phyloP scores from a whole-genome alignment of 2,329 filamentous ascomycete genomes.

The Phoma sp. region DNA sequence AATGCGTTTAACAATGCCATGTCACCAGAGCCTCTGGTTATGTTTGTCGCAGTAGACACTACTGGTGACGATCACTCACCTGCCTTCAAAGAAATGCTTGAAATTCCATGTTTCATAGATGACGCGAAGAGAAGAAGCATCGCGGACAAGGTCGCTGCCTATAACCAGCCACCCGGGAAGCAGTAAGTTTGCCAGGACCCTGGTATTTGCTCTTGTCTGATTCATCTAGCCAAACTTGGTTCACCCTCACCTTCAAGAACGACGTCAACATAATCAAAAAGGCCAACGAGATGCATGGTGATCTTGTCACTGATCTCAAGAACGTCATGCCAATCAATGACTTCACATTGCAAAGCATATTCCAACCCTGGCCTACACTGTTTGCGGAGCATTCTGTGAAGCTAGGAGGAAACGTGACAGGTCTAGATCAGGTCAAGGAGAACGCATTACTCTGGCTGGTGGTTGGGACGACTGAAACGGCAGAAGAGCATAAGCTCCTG shows the following conservation, averaged over 20 bases:
- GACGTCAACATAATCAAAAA: conserved; percentile 41
- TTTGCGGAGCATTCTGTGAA: conserved; percentile 7
- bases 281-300: conserved; percentile 47
- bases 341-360: conserved; percentile 12
- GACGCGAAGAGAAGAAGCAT: conserved; percentile 22
- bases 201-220: background rate
- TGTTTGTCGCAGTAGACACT: conserved; percentile 14
- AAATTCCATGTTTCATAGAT: conserved; percentile 14
- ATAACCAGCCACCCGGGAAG: conserved; percentile 9
- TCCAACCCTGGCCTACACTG: conserved; percentile 19
- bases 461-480: conserved; percentile 6
- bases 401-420: conserved; percentile 17
- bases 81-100: conserved; percentile 7
- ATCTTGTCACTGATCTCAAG: conserved; percentile 40
- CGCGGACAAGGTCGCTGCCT: conserved; percentile 12
- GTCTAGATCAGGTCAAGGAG: conserved; percentile 21
- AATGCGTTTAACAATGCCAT: conserved; percentile 11
- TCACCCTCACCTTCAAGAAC: conserved; percentile 34
- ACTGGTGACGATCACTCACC: conserved; percentile 9
- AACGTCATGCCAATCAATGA: conserved; percentile 4
- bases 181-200: conserved; percentile 3
- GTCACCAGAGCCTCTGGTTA: conserved; percentile 8
- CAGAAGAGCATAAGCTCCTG: conserved; percentile 25
- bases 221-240: conserved; percentile 19
- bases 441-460: conserved; percentile 23